phyloP scores from a whole-genome alignment of 2,329 filamentous ascomycete genomes.

The Metarhizium robertsii region DNA sequence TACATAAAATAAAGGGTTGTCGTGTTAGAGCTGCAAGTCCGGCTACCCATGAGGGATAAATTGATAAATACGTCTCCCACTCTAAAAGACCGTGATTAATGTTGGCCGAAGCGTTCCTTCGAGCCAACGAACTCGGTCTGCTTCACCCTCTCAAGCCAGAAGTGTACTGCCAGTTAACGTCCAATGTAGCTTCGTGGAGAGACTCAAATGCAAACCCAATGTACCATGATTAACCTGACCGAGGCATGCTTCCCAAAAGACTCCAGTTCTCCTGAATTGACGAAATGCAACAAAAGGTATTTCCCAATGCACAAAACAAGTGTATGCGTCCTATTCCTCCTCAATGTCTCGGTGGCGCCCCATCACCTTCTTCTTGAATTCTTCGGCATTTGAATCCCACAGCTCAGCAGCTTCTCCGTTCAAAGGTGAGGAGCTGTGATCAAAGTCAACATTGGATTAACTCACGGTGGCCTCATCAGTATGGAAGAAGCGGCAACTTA shows the following conservation, averaged over 20 bases:
- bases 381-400: conserved; percentile 80
- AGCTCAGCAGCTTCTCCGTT: conserved; percentile 95
- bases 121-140: not conserved
- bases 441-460: not conserved
- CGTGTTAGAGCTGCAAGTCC: not conserved
- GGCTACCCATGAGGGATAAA: not conserved
- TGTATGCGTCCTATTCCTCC: conserved; percentile 41
- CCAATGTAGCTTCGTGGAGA: conserved; percentile 8
- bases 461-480: not conserved
- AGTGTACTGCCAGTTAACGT: not conserved
- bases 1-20: not conserved
- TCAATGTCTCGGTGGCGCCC: conserved; percentile 55
- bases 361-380: conserved; percentile 73
- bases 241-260: conserved; percentile 23
- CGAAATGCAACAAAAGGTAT: conserved; percentile 14
- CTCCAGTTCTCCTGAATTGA: conserved; percentile 30
- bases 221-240: conserved; percentile 17
- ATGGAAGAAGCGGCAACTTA: conserved; percentile 37
- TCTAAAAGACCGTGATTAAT: not conserved
- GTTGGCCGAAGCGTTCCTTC: not conserved
- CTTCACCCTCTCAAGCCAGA: not conserved
- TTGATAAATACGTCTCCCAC: not conserved
- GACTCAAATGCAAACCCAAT: conserved; percentile 23
- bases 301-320: conserved; percentile 3
- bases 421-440: conserved; percentile 70